Percentiles rank a stretch among this genome's conserved stretches.
Evolutionary conservation across 768 basidiomycete species (phyloP).

Genomic region (Polyporus arcularius): DNA sequence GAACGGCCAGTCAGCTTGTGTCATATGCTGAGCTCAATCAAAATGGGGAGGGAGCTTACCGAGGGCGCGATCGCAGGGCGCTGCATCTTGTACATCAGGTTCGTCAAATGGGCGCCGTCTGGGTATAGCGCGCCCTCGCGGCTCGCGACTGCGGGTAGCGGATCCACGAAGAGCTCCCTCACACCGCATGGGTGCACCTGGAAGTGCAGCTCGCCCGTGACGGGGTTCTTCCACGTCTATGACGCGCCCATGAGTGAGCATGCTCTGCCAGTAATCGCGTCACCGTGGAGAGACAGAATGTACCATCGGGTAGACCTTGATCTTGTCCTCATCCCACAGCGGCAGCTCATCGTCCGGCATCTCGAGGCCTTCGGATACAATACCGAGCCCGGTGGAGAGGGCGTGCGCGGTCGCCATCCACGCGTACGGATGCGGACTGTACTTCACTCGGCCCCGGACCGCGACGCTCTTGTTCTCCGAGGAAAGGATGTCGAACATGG

Average conservation of each 20-base stretch:
- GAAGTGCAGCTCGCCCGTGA: conserved; percentile 80
- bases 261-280: not conserved
- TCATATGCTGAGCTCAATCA: not conserved
- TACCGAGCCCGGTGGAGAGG: conserved; percentile 77
- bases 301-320: conserved; percentile 72
- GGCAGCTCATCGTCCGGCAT: conserved; percentile 67
- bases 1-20: conserved; percentile 5
- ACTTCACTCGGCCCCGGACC: conserved; percentile 72
- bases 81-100: conserved; percentile 86
- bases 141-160: conserved; percentile 62
- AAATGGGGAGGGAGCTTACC: conserved; percentile 37
- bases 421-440: conserved; percentile 85
- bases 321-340: conserved; percentile 72
- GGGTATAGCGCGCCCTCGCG: conserved; percentile 75
- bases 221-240: conserved; percentile 91
- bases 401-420: conserved; percentile 86
- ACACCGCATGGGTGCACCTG: conserved; percentile 87
- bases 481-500: conserved; percentile 82
- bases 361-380: conserved; percentile 78
- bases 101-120: conserved; percentile 74
- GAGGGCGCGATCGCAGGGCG: conserved; percentile 83
- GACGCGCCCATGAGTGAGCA: not conserved
- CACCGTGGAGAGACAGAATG: conserved; percentile 5
- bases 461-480: conserved; percentile 75
- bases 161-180: conserved; percentile 66